Percentiles rank a stretch among this genome's conserved stretches.
phyloP scores from a whole-genome alignment of 2,329 filamentous ascomycete species.

The Fragosphaeria purpurea region DNA sequence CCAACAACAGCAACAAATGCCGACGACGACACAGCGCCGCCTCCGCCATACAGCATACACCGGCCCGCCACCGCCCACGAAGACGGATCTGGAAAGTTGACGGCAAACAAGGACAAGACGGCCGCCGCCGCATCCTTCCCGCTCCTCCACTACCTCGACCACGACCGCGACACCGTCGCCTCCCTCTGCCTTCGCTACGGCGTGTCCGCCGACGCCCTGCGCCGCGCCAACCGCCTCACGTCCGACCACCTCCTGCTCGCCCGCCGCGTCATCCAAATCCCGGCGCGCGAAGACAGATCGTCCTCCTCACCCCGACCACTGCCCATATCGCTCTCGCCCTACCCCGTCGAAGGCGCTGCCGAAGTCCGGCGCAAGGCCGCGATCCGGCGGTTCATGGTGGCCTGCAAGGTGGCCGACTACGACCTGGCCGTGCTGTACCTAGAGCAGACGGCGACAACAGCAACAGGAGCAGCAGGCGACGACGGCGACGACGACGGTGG shows the following conservation, averaged over 20 bases:
- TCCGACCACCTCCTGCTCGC: constrained; percentile 62
- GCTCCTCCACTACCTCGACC: constrained; percentile 65
- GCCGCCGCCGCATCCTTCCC: constrained; percentile 38
- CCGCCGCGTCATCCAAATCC: constrained; percentile 61
- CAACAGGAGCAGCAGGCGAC: not conserved
- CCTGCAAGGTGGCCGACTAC: constrained; percentile 67
- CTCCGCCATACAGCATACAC: constrained; percentile 14
- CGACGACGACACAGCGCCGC: constrained; percentile 7
- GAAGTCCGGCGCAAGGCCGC: constrained; percentile 61
- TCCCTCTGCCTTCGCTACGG: constrained; percentile 63
- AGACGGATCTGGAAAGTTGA: not conserved
- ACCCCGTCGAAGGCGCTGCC: constrained; percentile 63
- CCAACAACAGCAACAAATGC: not conserved
- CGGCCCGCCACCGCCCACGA: not conserved
- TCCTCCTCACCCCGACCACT: not conserved
- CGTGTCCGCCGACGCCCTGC: constrained; percentile 53
- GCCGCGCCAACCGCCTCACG: constrained; percentile 54
- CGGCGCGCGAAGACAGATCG: constrained; percentile 19
- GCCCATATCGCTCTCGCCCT: constrained; percentile 43
- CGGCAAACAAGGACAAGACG: not conserved
- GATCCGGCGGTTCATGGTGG: constrained; percentile 68
- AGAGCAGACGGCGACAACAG: constrained; percentile 25
- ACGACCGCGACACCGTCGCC: constrained; percentile 54
- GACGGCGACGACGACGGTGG: constrained; percentile 26
- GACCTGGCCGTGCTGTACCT: constrained; percentile 68